Conservation (phyloP, 2,329 filamentous ascomycete genomes). For the Gremmenia infestans region DNA sequence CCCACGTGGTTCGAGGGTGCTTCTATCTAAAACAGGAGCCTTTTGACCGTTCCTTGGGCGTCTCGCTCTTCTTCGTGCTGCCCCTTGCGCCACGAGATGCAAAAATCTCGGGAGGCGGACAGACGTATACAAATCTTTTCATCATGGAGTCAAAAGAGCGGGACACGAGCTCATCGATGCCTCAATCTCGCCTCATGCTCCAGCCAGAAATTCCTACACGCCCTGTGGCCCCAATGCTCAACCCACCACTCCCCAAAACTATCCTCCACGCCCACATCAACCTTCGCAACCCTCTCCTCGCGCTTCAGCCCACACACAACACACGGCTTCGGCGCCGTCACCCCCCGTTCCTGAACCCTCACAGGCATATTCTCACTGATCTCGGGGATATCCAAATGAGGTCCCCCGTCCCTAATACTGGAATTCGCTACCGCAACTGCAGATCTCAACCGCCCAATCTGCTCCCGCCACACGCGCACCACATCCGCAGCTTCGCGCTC, state of each 20-base stretch:
- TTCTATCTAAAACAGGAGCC: too few relatives aligned
- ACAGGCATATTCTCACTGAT: constrained; percentile 65
- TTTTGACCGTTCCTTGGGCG: too few relatives aligned
- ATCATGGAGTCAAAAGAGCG: too few relatives aligned
- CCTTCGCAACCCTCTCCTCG: constrained; percentile 73
- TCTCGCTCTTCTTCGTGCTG: too few relatives aligned
- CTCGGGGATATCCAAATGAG: constrained; percentile 55
- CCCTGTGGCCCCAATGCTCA: constrained; percentile 77
- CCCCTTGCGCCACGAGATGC: too few relatives aligned
- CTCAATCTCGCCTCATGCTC: constrained; percentile 66
- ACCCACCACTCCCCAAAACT: constrained; percentile 97
- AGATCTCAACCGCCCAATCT: constrained; percentile 69
- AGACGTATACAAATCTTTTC: too few relatives aligned
- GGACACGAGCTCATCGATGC: constrained; percentile 48
- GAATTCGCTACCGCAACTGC: constrained; percentile 63
- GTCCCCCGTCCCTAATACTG: constrained; percentile 25
- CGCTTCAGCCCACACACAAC: constrained; percentile 83
- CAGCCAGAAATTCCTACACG: constrained; percentile 82
- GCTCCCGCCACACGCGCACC: constrained; percentile 66
- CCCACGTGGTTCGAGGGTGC: too few relatives aligned
- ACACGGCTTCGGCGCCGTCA: constrained; percentile 71
- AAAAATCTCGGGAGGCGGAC: too few relatives aligned
- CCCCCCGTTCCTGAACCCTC: constrained; percentile 64
- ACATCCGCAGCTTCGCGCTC: constrained; percentile 80
- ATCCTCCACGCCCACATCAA: constrained; percentile 71